Conservation (phyloP, 345 rosid genomes). For the Eucalyptus virginea region DNA sequence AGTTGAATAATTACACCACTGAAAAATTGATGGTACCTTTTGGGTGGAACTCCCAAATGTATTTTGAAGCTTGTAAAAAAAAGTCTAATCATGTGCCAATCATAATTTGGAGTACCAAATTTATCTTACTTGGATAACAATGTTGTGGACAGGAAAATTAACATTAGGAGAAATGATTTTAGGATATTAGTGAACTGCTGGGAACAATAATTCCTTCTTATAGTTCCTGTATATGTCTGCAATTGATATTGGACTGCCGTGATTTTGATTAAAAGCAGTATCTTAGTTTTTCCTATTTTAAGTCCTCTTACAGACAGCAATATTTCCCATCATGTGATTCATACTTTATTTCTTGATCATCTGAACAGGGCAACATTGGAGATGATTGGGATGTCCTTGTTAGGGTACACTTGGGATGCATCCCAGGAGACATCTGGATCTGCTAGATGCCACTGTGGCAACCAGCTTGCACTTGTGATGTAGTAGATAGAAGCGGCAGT, state of each 20-base stretch:
- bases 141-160: too few relatives aligned
- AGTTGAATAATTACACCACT: too few relatives aligned
- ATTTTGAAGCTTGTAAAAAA: too few relatives aligned
- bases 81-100: too few relatives aligned
- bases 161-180: too few relatives aligned
- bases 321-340: background rate
- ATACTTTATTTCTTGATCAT: background rate
- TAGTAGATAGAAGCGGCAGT: slow-evolving; percentile 68
- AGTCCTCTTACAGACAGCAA: background rate
- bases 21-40: too few relatives aligned
- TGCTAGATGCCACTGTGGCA: slow-evolving; percentile 60
- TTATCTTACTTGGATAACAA: too few relatives aligned
- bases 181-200: too few relatives aligned
- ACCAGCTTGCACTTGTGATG: slow-evolving; percentile 82
- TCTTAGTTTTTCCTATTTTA: too few relatives aligned
- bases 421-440: slow-evolving; percentile 89
- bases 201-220: too few relatives aligned
- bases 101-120: too few relatives aligned
- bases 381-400: slow-evolving; percentile 78
- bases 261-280: background rate
- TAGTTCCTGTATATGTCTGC: background rate
- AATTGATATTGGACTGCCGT: background rate
- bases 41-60: too few relatives aligned
- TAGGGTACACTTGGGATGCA: slow-evolving; percentile 77
- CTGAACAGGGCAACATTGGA: slow-evolving; percentile 69